phyloP scores from a whole-genome alignment of 805 yeast genomes.

The Candida maris region DNA sequence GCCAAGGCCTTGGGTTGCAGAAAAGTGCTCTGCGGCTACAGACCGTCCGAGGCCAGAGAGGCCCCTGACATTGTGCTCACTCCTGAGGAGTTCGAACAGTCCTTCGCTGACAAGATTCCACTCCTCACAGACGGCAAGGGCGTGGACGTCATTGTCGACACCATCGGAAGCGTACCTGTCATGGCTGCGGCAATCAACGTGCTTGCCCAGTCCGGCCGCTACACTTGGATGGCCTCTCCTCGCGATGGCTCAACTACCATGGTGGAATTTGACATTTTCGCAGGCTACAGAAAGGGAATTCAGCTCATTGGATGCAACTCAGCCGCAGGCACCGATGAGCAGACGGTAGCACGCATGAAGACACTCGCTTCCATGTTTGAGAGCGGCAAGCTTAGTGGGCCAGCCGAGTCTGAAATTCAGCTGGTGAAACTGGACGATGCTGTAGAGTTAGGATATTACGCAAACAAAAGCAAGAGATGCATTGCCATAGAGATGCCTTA shows the following conservation, averaged over 20 bases:
- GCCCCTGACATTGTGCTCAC: neutral
- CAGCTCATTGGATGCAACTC: slow-evolving; percentile 1
- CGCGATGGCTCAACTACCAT: slow-evolving; percentile 1
- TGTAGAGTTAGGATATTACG: neutral
- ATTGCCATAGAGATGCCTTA: neutral
- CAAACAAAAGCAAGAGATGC: neutral
- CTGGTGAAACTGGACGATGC: neutral
- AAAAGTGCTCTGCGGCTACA: neutral
- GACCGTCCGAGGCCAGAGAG: neutral
- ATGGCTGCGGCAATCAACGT: neutral
- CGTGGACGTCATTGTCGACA: slow-evolving; percentile 1
- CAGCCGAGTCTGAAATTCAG: neutral
- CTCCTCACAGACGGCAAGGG: neutral
- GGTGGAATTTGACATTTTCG: slow-evolving; percentile 1
- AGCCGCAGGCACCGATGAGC: neutral
- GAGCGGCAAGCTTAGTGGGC: neutral
- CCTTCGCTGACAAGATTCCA: neutral
- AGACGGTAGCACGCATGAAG: neutral
- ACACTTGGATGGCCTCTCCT: slow-evolving; percentile 1
- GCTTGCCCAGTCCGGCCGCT: neutral
- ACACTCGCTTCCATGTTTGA: neutral
- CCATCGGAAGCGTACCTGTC: neutral
- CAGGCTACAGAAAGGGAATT: neutral
- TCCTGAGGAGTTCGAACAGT: neutral
- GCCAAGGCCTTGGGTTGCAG: neutral